Conservation (phyloP, 225 moss, liverwort and hornwort species). For the Polytrichum formosum region DNA sequence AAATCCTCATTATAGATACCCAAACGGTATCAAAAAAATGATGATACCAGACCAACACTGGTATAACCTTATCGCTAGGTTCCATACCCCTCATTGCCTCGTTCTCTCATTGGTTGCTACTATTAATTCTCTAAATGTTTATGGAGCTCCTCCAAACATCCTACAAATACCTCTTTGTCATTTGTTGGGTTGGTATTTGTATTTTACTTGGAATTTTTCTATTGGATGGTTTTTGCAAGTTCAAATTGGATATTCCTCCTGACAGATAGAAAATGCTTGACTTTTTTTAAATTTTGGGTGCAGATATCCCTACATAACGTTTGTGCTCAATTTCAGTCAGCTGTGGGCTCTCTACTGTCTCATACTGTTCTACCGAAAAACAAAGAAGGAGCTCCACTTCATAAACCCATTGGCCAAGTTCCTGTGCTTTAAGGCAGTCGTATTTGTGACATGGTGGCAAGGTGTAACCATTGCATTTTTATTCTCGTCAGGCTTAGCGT, state of each 20-base stretch:
- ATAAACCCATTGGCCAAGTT: conserved; percentile 88
- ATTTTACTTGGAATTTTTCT: not conserved
- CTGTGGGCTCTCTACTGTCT: conserved; percentile 85
- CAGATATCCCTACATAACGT: conserved; percentile 86
- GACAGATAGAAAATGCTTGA: not conserved
- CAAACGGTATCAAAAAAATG: too few species aligned
- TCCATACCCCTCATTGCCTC: too few species aligned
- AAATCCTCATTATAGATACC: too few species aligned
- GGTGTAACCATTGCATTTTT: conserved; percentile 83
- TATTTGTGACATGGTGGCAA: conserved; percentile 99
- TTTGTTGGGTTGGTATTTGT: too few species aligned
- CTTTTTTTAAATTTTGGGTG: conserved; percentile 4
- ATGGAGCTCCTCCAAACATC: too few species aligned
- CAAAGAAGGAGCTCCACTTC: conserved; percentile 49
- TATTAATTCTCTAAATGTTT: too few species aligned
- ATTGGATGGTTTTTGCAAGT: not conserved
- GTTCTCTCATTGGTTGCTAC: too few species aligned
- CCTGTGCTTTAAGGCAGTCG: conserved; percentile 91
- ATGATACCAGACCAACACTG: too few species aligned
- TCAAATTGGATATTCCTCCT: not conserved
- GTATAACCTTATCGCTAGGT: too few species aligned
- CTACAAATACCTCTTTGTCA: too few species aligned
- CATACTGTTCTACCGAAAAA: conserved; percentile 76
- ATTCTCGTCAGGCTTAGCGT: conserved; percentile 58
- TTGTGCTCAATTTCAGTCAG: conserved; percentile 95